These are phyloP conservation scores for Effrenium voratum DNA, from an alignment of 73 alveolate genomes.

Conservation along the genomic window DNA sequence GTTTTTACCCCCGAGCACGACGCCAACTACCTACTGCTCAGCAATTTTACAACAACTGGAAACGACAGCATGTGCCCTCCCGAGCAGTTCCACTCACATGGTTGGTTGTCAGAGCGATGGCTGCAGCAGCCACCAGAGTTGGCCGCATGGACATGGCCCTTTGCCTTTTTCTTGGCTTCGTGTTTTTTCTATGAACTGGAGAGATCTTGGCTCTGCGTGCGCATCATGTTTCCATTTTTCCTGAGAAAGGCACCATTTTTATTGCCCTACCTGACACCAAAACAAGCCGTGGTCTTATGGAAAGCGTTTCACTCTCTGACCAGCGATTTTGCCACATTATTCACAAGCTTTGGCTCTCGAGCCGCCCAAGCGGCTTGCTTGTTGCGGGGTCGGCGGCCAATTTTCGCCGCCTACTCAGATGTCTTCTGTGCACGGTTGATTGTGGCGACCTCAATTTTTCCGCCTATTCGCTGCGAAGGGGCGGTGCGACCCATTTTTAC, in stretches of 20 bases:
- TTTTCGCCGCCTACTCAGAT: background rate
- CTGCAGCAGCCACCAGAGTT: background rate
- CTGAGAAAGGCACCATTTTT: background rate
- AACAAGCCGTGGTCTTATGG: background rate
- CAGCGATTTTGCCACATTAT: background rate
- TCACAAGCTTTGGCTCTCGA: background rate
- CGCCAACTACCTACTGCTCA: background rate
- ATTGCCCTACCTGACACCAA: background rate
- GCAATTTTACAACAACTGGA: background rate
- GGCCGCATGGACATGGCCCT: background rate
- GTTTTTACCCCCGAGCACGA: background rate
- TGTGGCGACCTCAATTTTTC: background rate
- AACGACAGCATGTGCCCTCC: background rate
- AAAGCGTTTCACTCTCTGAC: background rate
- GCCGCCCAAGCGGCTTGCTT: background rate
- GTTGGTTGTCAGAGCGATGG: background rate
- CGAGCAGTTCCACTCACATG: background rate
- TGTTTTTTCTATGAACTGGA: background rate
- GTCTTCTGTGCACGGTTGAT: background rate
- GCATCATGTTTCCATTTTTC: background rate
- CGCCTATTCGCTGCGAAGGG: background rate
- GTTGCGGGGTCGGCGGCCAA: background rate
- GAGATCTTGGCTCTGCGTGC: background rate
- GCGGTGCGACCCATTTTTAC: background rate
- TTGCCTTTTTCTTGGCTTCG: background rate